Conservation (phyloP, 2,329 filamentous ascomycete genomes). For the Trichophyton rubrum region DNA sequence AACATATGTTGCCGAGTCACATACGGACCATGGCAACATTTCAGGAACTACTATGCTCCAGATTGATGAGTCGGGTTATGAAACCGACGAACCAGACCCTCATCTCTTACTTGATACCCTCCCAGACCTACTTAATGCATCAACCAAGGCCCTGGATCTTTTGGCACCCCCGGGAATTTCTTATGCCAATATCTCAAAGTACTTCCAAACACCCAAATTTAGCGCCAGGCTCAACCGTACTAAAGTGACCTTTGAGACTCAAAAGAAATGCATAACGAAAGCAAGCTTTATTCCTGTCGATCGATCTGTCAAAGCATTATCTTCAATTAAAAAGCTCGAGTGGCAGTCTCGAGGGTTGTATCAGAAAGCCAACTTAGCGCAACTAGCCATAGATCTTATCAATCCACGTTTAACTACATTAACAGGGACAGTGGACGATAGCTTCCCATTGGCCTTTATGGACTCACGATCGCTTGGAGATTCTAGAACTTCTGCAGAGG, state of each 20-base stretch:
- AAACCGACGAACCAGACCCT: conserved; percentile 3
- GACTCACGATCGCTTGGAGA: not conserved
- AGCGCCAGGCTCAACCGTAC: conserved; percentile 5
- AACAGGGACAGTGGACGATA: not conserved
- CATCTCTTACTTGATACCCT: conserved; percentile 11
- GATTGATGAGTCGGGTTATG: conserved; percentile 8
- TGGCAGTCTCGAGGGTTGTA: conserved; percentile 7
- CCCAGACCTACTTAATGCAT: conserved; percentile 8
- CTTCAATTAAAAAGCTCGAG: conserved; percentile 3
- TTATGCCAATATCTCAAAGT: conserved; percentile 6
- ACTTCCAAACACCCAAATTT: conserved; percentile 4
- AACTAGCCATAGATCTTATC: conserved; percentile 12
- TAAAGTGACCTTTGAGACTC: conserved; percentile 7
- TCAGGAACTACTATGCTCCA: conserved; percentile 10
- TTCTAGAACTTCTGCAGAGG: not conserved
- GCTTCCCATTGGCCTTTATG: conserved; percentile 8
- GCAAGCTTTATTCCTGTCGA: conserved; percentile 9
- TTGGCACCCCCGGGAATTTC: conserved; percentile 9
- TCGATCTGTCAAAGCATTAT: conserved; percentile 4
- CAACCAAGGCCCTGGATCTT: conserved; percentile 8
- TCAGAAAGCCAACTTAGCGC: conserved; percentile 14
- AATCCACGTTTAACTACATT: not conserved
- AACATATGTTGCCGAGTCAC: conserved; percentile 7
- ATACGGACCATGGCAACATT: conserved; percentile 11
- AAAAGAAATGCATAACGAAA: conserved; percentile 10